Base-by-base conservation (phyloP, 148 eudicot genomes). In the Beta vulgaris region DNA sequence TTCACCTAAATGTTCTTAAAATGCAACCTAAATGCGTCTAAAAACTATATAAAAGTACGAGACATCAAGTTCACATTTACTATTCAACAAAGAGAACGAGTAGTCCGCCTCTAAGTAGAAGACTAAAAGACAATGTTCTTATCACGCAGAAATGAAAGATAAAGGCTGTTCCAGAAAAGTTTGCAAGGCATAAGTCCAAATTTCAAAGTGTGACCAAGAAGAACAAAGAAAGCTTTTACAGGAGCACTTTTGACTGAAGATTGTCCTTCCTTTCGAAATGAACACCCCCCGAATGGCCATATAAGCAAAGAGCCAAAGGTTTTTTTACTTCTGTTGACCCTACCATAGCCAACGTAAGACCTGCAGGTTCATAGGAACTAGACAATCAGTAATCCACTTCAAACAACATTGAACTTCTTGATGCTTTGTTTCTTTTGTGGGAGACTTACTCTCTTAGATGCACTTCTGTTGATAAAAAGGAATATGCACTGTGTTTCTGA, bases 361-460 rank as follows among this genome's bases (percentile, higher is more conserved):
- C n/a, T n/a, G n/a, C 18, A 48, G 21, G 14, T 48, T n/a, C n/a
- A n/a, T n/a, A n/a, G 53, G 19, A 48, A 21, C 53, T 48, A 21
- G 53, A 48, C 53, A 48, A 48, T 48, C 11, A 14, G 18, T 15
- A 48, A 48, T 8, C 21, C 21, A 48, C 53, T 48, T 48, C 21
- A 14, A 19, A 7, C 57, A 19, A 19, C 57, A 59, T 29, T 31
- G 36, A 7, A 35, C 4, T 23, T 59, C 25, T 36, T 63, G 42
- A 7, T 34, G 13, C 26, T 63, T 68, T 44, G 5, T 25, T 46
- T 44, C 4, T 29, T 68, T 18, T 39, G 32, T 7, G 25, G 35
- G 16, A 68, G 49, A n/a, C n/a, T n/a, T n/a, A n/a, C n/a, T n/a
- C n/a, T 63, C 7, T 63, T 39, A 29, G 36, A 68, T 46, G 72